A percentile compares a stretch with the other conserved stretches of the same genome.
phyloP scores from a whole-genome alignment of 345 rosid species.

The Arabidopsis arenosa region DNA sequence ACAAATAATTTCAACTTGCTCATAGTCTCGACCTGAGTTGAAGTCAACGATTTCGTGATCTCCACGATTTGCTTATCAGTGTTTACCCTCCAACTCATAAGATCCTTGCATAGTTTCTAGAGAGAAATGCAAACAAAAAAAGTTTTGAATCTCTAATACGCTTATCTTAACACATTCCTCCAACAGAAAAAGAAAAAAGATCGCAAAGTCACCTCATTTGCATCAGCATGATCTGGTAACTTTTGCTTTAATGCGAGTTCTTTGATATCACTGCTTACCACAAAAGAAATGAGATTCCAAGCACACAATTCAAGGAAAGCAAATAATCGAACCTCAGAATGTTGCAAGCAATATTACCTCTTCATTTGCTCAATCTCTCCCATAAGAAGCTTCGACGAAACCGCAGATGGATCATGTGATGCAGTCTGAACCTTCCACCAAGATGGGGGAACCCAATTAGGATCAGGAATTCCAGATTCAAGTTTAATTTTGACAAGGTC shows the following conservation, averaged over 20 bases:
- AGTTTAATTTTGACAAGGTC: conserved; percentile 63
- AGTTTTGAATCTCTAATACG: conserved; percentile 10
- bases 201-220: conserved; percentile 57
- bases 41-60: conserved; percentile 70
- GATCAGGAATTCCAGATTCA: conserved; percentile 70
- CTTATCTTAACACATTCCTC: conserved; percentile 21
- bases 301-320: neutral
- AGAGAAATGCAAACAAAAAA: conserved; percentile 23
- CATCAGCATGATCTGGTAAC: conserved; percentile 55
- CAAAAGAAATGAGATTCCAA: conserved; percentile 26
- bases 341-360: conserved; percentile 44
- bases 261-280: conserved; percentile 60
- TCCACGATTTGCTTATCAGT: conserved; percentile 63
- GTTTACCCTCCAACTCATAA: conserved; percentile 63
- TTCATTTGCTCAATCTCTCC: conserved; percentile 67
- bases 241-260: conserved; percentile 56
- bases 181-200: neutral
- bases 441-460: conserved; percentile 64
- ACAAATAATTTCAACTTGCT: conserved; percentile 13
- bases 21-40: conserved; percentile 62
- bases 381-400: conserved; percentile 52
- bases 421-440: conserved; percentile 59
- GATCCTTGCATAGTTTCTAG: conserved; percentile 64
- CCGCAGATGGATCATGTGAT: conserved; percentile 54
- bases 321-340: neutral